Evolutionary conservation across 441 rosid genomes (phyloP).

Genomic region (Eutrema salsugineum): DNA sequence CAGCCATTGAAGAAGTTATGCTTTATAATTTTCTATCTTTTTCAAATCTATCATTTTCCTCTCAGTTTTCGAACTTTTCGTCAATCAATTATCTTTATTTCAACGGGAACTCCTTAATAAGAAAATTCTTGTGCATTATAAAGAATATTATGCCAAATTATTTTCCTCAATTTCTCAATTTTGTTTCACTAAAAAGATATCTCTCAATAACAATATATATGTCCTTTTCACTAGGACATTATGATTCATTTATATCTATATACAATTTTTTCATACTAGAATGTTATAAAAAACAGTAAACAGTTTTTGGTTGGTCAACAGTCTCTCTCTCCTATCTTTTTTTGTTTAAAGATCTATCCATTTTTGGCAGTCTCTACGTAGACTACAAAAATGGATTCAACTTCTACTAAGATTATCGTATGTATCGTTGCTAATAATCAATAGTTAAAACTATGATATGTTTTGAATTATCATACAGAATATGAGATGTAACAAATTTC

Average conservation of each 20-base stretch:
- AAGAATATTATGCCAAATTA: not conserved
- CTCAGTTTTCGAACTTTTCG: not conserved
- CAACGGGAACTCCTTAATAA: not conserved
- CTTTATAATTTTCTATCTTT: not conserved
- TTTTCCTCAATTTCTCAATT: not conserved
- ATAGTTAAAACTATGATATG: not conserved
- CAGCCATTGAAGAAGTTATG: constrained; percentile 12
- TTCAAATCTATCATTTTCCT: not conserved
- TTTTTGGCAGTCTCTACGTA: not conserved
- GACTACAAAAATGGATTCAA: not conserved
- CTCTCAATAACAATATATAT: not conserved
- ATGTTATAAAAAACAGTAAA: too few species aligned
- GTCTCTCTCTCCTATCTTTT: not conserved
- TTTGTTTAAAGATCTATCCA: not conserved
- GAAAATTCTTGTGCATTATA: not conserved
- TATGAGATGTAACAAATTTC: not conserved
- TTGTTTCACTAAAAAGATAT: not conserved
- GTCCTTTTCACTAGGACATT: not conserved
- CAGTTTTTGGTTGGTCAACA: not conserved
- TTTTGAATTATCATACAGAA: not conserved
- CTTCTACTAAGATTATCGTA: not conserved
- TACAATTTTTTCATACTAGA: too few species aligned
- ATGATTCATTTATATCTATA: too few species aligned
- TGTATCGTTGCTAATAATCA: not conserved
- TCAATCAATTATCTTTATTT: not conserved